phyloP scores from a whole-genome alignment of 164 flowering plant genomes.

The Macadamia integrifolia region DNA sequence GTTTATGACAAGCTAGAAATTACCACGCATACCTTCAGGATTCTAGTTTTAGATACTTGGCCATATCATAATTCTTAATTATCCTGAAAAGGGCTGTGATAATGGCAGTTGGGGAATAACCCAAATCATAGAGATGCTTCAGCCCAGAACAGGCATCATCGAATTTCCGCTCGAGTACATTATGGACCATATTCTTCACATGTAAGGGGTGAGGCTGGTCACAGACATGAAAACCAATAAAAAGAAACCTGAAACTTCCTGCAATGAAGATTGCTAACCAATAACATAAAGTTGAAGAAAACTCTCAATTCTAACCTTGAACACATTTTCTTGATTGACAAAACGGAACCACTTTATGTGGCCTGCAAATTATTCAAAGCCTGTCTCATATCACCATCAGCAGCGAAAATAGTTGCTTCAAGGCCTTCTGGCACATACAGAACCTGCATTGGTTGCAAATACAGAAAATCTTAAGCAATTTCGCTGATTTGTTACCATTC shows the following conservation, averaged over 20 bases:
- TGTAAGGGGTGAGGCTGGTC: constrained; percentile 99
- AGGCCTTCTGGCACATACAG: constrained; percentile 93
- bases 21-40: constrained; percentile 62
- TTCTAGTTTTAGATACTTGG: constrained; percentile 90
- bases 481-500: neutral
- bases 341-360: constrained; percentile 85
- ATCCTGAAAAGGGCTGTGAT: constrained; percentile 94
- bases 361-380: constrained; percentile 97
- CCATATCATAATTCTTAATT: constrained; percentile 91
- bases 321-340: constrained; percentile 95
- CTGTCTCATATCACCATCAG: constrained; percentile 99
- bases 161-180: constrained; percentile 85
- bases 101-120: constrained; percentile 96
- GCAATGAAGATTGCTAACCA: neutral
- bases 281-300: neutral
- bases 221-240: constrained; percentile 60
- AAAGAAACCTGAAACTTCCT: neutral
- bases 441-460: constrained; percentile 50
- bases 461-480: neutral
- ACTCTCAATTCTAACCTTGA: constrained; percentile 57
- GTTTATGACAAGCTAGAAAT: neutral
- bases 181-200: constrained; percentile 83
- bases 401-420: constrained; percentile 94
- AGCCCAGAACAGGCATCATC: constrained; percentile 87
- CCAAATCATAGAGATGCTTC: constrained; percentile 93